These are phyloP conservation scores for Trichoderma oligosporum DNA, from an alignment of 2,329 filamentous ascomycete genomes.

Conservation along the genomic window DNA sequence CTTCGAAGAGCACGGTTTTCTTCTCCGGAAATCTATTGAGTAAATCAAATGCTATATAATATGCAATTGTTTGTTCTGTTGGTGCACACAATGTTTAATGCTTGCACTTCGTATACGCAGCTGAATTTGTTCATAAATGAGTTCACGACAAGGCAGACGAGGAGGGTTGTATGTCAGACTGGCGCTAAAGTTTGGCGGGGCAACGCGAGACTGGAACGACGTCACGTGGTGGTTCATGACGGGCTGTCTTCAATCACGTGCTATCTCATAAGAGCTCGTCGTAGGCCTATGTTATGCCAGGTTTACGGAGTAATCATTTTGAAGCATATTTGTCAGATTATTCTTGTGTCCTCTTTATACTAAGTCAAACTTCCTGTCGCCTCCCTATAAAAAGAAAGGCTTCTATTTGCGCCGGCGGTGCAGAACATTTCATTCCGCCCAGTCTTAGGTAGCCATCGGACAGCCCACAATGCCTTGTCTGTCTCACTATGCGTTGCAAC, in stretches of 20 bases:
- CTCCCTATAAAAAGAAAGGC: conserved; percentile 79
- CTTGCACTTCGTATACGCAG: neutral
- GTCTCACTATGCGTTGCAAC: conserved; percentile 93
- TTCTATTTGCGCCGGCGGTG: conserved; percentile 71
- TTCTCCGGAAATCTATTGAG: neutral
- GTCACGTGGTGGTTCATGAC: conserved; percentile 41
- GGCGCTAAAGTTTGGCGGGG: conserved; percentile 44
- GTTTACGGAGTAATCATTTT: too few species aligned
- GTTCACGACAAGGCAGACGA: neutral
- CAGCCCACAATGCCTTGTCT: conserved; percentile 77
- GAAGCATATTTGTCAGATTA: too few species aligned
- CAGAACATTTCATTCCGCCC: conserved; percentile 69
- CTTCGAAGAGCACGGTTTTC: too few species aligned
- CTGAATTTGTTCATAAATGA: neutral
- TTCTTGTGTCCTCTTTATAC: neutral
- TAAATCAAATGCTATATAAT: neutral
- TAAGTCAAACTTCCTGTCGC: conserved; percentile 61
- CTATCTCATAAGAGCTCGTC: too few species aligned
- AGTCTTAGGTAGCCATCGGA: conserved; percentile 76
- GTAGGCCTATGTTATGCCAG: too few species aligned
- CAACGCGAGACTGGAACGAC: conserved; percentile 50
- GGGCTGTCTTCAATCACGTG: conserved; percentile 19
- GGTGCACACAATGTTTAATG: neutral
- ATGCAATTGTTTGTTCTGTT: neutral
- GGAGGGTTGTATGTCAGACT: neutral